Conservation (phyloP, 1,284 basidiomycete species). For the Mycosarcoma maydis region DNA sequence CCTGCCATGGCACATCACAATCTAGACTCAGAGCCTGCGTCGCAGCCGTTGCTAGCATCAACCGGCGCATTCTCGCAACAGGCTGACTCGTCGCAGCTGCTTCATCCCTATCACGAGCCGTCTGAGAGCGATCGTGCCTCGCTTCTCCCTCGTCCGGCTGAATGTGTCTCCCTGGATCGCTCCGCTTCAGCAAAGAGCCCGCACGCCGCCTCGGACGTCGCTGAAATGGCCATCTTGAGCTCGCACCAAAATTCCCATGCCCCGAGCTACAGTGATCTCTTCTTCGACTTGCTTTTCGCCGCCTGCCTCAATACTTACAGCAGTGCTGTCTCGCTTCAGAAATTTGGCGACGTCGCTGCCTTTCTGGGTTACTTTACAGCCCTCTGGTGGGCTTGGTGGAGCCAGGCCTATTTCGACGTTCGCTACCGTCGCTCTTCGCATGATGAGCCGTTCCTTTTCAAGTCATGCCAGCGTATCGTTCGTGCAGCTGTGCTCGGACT, state of each 20-base stretch:
- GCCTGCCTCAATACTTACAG: conserved; percentile 43
- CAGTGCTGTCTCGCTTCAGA: conserved; percentile 33
- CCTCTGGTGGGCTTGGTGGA: conserved; percentile 51
- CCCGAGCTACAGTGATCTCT: conserved; percentile 43
- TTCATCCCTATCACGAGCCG: neutral
- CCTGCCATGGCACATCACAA: neutral
- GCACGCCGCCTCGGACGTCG: neutral
- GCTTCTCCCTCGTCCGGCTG: conserved; percentile 6
- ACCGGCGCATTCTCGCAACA: neutral
- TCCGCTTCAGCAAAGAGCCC: neutral
- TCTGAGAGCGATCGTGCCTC: conserved; percentile 5
- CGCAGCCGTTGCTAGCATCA: neutral
- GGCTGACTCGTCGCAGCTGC: neutral
- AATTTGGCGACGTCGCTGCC: conserved; percentile 24
- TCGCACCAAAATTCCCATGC: conserved; percentile 16
- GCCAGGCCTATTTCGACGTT: conserved; percentile 43
- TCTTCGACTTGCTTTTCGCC: conserved; percentile 46
- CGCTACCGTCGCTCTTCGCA: conserved; percentile 28
- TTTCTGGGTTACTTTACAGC: conserved; percentile 42
- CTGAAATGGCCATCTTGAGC: conserved; percentile 17
- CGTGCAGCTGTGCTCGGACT: conserved; percentile 32
- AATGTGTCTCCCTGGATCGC: neutral
- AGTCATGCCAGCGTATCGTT: conserved; percentile 25
- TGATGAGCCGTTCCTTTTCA: conserved; percentile 23
- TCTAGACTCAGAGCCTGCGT: neutral